These are phyloP conservation scores for Boletus fagicola DNA, from an alignment of 768 basidiomycete species.

Conservation along the genomic window DNA sequence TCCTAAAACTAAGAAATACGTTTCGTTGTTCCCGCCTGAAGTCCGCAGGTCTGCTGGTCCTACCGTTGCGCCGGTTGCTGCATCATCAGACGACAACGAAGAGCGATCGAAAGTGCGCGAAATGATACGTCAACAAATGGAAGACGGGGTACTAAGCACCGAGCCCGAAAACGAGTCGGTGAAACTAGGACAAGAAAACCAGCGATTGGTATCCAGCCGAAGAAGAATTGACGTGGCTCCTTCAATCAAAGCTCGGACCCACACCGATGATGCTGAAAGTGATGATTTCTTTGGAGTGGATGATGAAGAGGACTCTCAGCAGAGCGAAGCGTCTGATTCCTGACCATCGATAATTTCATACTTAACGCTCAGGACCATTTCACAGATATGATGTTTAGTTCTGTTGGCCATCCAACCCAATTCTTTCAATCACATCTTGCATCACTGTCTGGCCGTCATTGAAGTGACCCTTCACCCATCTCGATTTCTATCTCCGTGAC, in stretches of 20 bases:
- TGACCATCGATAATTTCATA: neutral
- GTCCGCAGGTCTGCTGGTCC: conserved; percentile 29
- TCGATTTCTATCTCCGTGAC: neutral
- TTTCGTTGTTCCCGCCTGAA: conserved; percentile 83
- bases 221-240: conserved; percentile 2
- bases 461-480: neutral
- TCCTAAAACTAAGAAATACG: conserved; percentile 83
- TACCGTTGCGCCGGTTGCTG: conserved; percentile 5
- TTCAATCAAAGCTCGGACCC: conserved; percentile 4
- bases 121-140: conserved; percentile 62
- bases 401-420: neutral
- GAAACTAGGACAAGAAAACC: conserved; percentile 9
- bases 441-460: neutral
- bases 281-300: conserved; percentile 34
- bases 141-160: conserved; percentile 49
- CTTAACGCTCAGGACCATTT: conserved; percentile 28
- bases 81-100: conserved; percentile 38
- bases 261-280: conserved; percentile 12
- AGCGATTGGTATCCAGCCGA: neutral
- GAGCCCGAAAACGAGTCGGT: conserved; percentile 56
- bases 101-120: conserved; percentile 55
- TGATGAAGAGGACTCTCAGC: conserved; percentile 16
- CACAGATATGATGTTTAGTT: neutral
- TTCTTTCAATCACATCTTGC: neutral
- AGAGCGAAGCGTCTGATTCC: conserved; percentile 17